Evolutionary conservation across 495 filamentous ascomycete genomes (phyloP).

Genomic region (Parachaetomium inaequale): DNA sequence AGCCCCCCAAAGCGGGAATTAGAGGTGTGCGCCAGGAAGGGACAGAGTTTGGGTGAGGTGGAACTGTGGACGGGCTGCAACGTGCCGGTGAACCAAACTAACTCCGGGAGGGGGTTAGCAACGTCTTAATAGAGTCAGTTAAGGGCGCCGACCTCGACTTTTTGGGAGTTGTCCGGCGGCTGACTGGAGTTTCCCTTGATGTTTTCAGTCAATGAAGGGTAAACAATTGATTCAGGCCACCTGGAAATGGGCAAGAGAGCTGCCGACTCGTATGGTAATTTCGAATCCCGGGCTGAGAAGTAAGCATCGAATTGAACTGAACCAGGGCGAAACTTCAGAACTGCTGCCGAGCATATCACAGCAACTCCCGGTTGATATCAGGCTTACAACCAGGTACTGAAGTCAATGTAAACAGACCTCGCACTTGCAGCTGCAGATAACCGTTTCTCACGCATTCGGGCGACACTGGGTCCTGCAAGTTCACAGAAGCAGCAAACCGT

Average conservation of each 20-base stretch:
- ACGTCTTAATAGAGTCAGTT: background rate
- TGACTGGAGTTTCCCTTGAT: too few relatives aligned
- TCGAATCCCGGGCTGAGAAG: too few relatives aligned
- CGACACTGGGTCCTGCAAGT: background rate
- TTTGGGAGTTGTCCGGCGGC: too few relatives aligned
- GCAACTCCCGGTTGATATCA: too few relatives aligned
- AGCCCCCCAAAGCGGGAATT: background rate
- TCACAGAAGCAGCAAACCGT: background rate
- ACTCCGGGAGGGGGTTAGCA: background rate
- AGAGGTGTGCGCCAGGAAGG: background rate
- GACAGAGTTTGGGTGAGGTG: slow-evolving; percentile 13
- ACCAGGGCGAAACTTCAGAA: too few relatives aligned
- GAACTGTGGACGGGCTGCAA: slow-evolving; percentile 2
- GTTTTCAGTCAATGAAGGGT: too few relatives aligned
- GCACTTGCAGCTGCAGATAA: background rate
- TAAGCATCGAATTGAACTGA: too few relatives aligned
- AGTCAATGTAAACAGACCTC: background rate
- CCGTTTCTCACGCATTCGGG: background rate
- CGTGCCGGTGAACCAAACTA: slow-evolving; percentile 2
- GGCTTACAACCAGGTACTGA: too few relatives aligned
- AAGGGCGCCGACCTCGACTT: background rate
- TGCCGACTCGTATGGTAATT: too few relatives aligned
- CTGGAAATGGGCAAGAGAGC: too few relatives aligned
- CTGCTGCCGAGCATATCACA: too few relatives aligned
- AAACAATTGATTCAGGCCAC: too few relatives aligned